Percentiles rank a stretch among this genome's conserved stretches.
Evolutionary conservation across 1,139 yeast species (phyloP).

Genomic region (Suhomyces coccinellae): DNA sequence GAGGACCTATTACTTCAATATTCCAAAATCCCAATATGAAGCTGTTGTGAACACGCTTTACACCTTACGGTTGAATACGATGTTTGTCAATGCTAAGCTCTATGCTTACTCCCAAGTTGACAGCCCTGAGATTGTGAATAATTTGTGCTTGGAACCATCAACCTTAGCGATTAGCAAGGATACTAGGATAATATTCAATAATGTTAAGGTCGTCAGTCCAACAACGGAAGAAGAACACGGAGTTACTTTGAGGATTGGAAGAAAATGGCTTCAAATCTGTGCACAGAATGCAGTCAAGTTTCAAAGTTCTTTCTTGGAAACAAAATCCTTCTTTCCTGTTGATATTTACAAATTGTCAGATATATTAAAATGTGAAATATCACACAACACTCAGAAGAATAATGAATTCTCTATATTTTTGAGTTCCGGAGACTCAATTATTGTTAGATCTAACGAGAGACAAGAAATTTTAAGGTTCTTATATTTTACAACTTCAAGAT

Average conservation of each 20-base stretch:
- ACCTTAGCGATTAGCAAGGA: constrained; percentile 47
- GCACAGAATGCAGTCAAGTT: constrained; percentile 30
- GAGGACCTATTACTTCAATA: constrained; percentile 60
- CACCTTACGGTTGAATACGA: constrained; percentile 18
- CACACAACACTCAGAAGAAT: constrained; percentile 25
- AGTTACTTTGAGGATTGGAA: constrained; percentile 67
- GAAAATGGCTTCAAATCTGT: constrained; percentile 63
- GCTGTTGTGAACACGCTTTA: constrained; percentile 30
- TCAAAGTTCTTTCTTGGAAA: constrained; percentile 22
- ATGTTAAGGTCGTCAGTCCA: constrained; percentile 53
- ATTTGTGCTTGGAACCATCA: constrained; percentile 49
- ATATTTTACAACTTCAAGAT: constrained; percentile 62
- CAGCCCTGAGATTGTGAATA: constrained; percentile 47
- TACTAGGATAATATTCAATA: constrained; percentile 59
- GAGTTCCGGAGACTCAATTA: constrained; percentile 43
- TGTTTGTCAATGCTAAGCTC: constrained; percentile 24
- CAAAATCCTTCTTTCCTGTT: constrained; percentile 46
- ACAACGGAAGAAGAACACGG: constrained; percentile 36
- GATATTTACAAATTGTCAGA: constrained; percentile 54
- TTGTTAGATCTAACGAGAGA: constrained; percentile 59
- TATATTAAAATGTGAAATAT: constrained; percentile 52
- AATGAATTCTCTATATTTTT: constrained; percentile 60
- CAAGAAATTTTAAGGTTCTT: constrained; percentile 68
- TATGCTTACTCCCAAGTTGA: constrained; percentile 49
- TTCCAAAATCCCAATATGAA: constrained; percentile 47